These are phyloP conservation scores for Obelidium mucronatum DNA, from an alignment of 192 early-diverging fungal species.

Conservation along the genomic window DNA sequence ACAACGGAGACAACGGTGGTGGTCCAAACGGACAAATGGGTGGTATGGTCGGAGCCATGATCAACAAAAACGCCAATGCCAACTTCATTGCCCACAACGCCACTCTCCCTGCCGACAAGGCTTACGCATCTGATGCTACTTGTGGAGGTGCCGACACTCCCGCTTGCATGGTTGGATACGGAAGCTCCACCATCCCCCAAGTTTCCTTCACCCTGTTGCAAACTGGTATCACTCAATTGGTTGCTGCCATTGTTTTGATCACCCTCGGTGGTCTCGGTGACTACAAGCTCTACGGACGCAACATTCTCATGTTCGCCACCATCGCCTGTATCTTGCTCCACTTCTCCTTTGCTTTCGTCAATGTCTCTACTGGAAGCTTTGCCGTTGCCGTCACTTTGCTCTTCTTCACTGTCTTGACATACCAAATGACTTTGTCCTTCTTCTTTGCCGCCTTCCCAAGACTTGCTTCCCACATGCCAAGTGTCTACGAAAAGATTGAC, in stretches of 20 bases:
- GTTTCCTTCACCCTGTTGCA: conserved; percentile 12
- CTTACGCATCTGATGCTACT: not conserved
- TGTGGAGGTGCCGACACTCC: conserved; percentile 10
- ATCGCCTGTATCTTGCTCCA: conserved; percentile 1
- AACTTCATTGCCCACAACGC: conserved; percentile 26
- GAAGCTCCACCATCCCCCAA: not conserved
- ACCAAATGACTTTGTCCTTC: conserved; percentile 23
- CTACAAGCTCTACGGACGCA: conserved; percentile 22
- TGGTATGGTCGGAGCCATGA: conserved; percentile 7
- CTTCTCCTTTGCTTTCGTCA: conserved; percentile 20
- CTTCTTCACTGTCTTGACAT: conserved; percentile 3
- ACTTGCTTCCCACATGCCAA: conserved; percentile 28
- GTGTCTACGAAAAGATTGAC: conserved; percentile 28
- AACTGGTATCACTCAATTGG: conserved; percentile 13
- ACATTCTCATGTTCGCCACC: conserved; percentile 14
- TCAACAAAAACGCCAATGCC: conserved; percentile 1
- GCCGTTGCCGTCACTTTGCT: not conserved
- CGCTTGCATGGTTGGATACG: conserved; percentile 26
- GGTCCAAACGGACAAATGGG: conserved; percentile 22
- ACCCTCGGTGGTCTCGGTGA: conserved; percentile 22
- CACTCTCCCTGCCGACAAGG: not conserved
- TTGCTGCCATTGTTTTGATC: conserved; percentile 24
- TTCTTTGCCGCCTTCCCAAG: conserved; percentile 32
- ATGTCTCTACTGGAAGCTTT: not conserved
- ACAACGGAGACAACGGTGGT: conserved; percentile 37